phyloP scores from a whole-genome alignment of 768 basidiomycete species.

The Amanita inopinata region DNA sequence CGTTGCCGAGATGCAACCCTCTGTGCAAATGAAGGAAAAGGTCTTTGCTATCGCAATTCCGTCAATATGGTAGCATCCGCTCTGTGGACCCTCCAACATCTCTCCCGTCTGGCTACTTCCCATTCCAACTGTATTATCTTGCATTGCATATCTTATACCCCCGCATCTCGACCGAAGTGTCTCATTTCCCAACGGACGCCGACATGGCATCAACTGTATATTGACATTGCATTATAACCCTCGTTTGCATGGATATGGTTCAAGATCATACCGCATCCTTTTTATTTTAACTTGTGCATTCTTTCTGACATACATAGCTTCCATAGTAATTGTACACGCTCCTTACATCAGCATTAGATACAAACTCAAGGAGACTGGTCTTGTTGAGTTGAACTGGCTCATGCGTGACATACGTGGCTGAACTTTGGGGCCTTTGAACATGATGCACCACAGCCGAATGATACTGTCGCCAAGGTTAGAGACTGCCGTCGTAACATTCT shows the following conservation, averaged over 20 bases:
- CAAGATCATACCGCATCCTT: not conserved
- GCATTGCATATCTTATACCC: conserved; percentile 5
- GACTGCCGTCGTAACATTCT: not conserved
- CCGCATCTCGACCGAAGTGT: not conserved
- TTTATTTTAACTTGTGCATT: conserved; percentile 1
- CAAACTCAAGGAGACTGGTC: not conserved
- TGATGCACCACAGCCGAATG: not conserved
- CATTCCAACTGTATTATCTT: not conserved
- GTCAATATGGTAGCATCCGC: conserved; percentile 43
- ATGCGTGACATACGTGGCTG: not conserved
- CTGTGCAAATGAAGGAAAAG: conserved; percentile 37
- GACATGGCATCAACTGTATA: not conserved
- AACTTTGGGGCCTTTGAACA: not conserved
- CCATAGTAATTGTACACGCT: conserved; percentile 1
- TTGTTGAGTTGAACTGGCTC: conserved; percentile 6
- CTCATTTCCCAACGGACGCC: not conserved
- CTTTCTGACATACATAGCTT: not conserved
- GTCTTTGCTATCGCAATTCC: conserved; percentile 60
- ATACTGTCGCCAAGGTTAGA: not conserved
- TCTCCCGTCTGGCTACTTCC: conserved; percentile 12
- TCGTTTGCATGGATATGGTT: conserved; percentile 4
- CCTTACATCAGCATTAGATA: not conserved
- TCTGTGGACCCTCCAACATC: conserved; percentile 13
- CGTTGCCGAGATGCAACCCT: conserved; percentile 21
- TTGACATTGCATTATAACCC: not conserved